phyloP scores from a whole-genome alignment of 139 green algal species.

The Tetradesmus obliquus region DNA sequence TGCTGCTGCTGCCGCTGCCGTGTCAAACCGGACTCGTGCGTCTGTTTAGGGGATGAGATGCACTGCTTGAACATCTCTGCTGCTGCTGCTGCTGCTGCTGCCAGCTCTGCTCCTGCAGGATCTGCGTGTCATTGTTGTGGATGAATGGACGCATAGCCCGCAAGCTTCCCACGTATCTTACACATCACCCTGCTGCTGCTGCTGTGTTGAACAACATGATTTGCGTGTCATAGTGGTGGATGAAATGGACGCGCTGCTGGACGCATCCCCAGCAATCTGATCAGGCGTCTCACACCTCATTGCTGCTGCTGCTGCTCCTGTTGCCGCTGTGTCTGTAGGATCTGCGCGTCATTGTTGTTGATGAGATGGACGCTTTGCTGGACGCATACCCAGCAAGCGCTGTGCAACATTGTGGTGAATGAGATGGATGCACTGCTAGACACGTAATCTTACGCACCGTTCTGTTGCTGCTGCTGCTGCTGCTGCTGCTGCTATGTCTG shows the following conservation, averaged over 20 bases:
- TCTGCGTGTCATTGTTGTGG: constrained; percentile 57
- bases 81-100: too few species aligned
- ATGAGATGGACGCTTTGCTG: constrained; percentile 73
- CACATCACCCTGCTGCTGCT: too few species aligned
- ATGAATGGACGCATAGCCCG: constrained; percentile 65
- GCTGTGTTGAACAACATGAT: neutral
- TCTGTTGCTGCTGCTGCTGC: too few species aligned
- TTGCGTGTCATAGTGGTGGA: constrained; percentile 62
- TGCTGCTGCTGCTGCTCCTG: too few species aligned
- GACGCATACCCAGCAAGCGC: constrained; percentile 53
- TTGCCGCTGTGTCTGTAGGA: neutral
- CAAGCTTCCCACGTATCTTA: constrained; percentile 30
- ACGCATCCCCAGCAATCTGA: constrained; percentile 51
- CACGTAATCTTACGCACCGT: too few species aligned
- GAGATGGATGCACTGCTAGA: constrained; percentile 70
- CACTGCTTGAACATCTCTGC: too few species aligned
- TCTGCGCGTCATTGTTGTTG: constrained; percentile 31
- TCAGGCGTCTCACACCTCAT: too few species aligned
- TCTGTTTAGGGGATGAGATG: too few species aligned
- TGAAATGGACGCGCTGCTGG: constrained; percentile 69
- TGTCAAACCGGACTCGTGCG: too few species aligned
- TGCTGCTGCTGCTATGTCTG: neutral
- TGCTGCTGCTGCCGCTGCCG: too few species aligned
- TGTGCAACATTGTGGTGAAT: constrained; percentile 62
- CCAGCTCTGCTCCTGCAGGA: neutral